Evolutionary conservation across 371 early-diverging fungal genomes (phyloP), one percentile per base, ranked within the genome.

Genomic region (Mortierella sp.): DNA sequence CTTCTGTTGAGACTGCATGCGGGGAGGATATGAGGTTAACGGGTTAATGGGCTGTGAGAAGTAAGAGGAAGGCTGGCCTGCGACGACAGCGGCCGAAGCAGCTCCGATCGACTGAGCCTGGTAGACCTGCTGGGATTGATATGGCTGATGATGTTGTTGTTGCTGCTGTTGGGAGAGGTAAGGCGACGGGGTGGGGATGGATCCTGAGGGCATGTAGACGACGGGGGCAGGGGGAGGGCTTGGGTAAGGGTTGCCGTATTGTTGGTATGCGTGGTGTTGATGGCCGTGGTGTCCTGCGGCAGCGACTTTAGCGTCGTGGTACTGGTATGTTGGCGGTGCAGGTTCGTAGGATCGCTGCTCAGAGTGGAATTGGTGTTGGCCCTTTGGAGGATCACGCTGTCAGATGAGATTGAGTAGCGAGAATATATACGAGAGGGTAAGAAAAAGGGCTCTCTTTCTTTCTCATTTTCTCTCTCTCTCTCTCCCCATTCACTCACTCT

Each of bases 181-280:
- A 7, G 68, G 78, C 24, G 58, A 68, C 21, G 35, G 65, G 3
- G 35, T 35, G 35, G 65, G 8, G 65, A 65, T 65, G 38, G 65
- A 21, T 18, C 65, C 65, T 5, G 65, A 65, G 41, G 65, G 24
- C 41, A 65, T 78, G 60, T 74, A 74, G 49, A 74, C 63, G 55
- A 75, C 49, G 4, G 71, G 54, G 44, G 71, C 41, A 29, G 78
- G 29, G 71, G 81, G 82, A 41, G 82, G 82, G 56, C 82, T 82
- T 48, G 77, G 82, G 55, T 82, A 82, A 21, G 76, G 76, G 70
- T 76, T 75, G 74, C 38, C 38, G 32, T 72, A 72, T 7, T 51
- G 71, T 35, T 18, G 49, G 41, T 56, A 81, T 4, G 48, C 32
- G 14, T 58, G 58, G 49, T 75, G 46, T n/a, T 27, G 72, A 14